Percentiles rank a stretch among this genome's conserved stretches.
phyloP scores from a whole-genome alignment of 345 rosid species.

The Corymbia maculata region DNA sequence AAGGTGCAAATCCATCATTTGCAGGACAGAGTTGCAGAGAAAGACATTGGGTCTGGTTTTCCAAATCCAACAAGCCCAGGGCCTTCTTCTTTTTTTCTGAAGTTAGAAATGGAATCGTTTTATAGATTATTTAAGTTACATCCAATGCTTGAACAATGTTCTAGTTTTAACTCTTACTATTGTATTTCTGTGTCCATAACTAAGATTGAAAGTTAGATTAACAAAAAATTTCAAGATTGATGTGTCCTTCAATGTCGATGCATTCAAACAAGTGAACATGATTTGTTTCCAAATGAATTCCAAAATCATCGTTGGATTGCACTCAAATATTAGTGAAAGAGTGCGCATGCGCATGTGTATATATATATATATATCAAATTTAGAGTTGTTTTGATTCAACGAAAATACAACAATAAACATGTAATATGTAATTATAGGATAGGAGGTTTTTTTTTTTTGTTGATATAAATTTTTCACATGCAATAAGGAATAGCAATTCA shows the following conservation, averaged over 20 bases:
- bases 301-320: neutral
- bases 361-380: neutral
- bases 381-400: neutral
- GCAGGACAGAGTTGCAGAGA: neutral
- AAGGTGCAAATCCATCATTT: neutral
- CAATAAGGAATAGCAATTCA: neutral
- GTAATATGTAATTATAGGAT: neutral
- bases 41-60: neutral
- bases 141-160: neutral
- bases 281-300: neutral
- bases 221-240: neutral
- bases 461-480: fast-evolving
- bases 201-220: neutral
- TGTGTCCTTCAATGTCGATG: neutral
- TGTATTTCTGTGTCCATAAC: neutral
- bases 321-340: neutral
- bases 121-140: neutral
- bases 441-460: neutral
- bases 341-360: neutral
- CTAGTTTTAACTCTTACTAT: neutral
- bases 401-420: neutral
- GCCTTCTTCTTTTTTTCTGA: neutral
- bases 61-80: neutral
- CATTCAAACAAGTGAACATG: neutral
- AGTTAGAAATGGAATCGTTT: neutral